These are phyloP conservation scores for Sugiyamaella valdiviana DNA, from an alignment of 805 yeast species.

Conservation along the genomic window DNA sequence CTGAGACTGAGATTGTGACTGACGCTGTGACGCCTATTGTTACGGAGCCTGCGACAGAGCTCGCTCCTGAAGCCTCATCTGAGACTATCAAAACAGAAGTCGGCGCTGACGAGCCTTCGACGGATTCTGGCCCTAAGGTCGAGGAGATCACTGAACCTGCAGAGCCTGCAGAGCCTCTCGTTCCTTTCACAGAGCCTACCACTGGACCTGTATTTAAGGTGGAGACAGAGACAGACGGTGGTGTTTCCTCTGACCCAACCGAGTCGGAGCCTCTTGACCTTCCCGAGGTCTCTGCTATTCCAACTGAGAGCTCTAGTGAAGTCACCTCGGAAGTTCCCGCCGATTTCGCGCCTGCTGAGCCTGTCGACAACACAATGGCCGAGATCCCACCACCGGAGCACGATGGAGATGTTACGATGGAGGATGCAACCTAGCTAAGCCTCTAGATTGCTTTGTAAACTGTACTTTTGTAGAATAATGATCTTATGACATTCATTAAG, in stretches of 20 bases:
- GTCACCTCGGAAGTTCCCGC: neutral
- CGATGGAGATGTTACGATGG: conserved; percentile 8
- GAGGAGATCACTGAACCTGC: conserved; percentile 3
- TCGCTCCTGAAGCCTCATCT: neutral
- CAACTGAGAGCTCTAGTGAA: neutral
- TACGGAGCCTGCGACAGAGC: conserved; percentile 3
- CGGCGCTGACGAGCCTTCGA: neutral
- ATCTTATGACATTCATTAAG: too few relatives aligned
- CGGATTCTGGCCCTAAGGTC: conserved; percentile 6
- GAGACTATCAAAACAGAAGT: neutral
- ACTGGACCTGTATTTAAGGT: conserved; percentile 1
- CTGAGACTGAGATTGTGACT: neutral
- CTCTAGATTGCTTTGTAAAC: neutral
- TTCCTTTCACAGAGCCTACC: conserved; percentile 3
- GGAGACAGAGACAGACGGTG: neutral
- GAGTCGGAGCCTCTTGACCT: neutral
- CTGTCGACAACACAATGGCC: neutral
- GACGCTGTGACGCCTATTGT: neutral
- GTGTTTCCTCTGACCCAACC: neutral
- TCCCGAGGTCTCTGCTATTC: neutral
- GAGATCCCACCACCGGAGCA: too few relatives aligned
- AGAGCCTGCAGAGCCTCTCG: conserved; percentile 7
- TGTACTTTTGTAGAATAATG: neutral
- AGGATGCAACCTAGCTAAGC: conserved; percentile 2
- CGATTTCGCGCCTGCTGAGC: conserved; percentile 2